A percentile compares a stretch with the other conserved stretches of the same genome.
phyloP scores from a whole-genome alignment of 139 green algal species.

The Tetratostichococcus sp. region DNA sequence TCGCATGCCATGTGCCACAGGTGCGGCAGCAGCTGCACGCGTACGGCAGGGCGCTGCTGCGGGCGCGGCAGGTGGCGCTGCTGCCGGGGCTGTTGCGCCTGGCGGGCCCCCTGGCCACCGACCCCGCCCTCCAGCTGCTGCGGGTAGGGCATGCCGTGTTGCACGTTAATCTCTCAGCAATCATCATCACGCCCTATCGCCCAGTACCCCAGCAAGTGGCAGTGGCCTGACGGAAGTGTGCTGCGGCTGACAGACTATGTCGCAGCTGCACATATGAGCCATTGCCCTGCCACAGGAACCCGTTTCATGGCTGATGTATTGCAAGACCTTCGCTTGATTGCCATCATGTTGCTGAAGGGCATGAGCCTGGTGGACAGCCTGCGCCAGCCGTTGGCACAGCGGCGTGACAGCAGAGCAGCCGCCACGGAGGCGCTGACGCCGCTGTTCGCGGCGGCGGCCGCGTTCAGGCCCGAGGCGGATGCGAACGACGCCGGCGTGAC shows the following conservation, averaged over 20 bases:
- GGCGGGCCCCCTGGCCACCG: neutral
- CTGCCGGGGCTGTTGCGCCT: neutral
- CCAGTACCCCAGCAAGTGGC: too few relatives aligned
- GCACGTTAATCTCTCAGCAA: too few relatives aligned
- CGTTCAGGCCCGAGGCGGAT: neutral
- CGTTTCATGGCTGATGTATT: too few relatives aligned
- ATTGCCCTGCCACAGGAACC: too few relatives aligned
- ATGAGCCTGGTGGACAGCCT: neutral
- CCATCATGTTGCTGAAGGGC: neutral
- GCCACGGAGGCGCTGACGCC: neutral
- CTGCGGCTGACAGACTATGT: too few relatives aligned
- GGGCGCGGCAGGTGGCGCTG: neutral
- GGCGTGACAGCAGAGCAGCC: too few relatives aligned
- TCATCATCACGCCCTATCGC: too few relatives aligned
- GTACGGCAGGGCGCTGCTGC: neutral
- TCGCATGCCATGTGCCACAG: too few relatives aligned
- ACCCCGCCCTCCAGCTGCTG: neutral
- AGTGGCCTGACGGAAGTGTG: too few relatives aligned
- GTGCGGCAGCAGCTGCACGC: neutral
- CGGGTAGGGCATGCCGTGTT: neutral
- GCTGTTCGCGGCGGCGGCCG: neutral
- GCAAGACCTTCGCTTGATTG: too few relatives aligned
- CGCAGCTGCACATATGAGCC: too few relatives aligned
- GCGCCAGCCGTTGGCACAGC: too few relatives aligned
- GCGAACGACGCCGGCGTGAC: neutral